Conservation (phyloP, 192 early-diverging fungal species). For the Backusella tuberculispora region DNA sequence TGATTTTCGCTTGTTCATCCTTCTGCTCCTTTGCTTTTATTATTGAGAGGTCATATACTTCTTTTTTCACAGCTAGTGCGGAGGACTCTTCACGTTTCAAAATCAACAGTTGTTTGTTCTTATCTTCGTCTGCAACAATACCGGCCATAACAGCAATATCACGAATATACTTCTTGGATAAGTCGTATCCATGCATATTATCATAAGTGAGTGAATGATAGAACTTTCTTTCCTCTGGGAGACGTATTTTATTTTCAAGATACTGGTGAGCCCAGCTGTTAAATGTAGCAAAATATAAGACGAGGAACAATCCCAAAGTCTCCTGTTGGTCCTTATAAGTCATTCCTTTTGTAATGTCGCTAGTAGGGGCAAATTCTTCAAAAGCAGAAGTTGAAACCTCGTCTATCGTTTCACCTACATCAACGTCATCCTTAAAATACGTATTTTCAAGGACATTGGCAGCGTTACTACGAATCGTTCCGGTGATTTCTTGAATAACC, state of each 20-base stretch:
- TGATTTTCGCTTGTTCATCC: background rate
- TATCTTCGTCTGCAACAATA: background rate
- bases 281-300: background rate
- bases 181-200: background rate
- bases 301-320: background rate
- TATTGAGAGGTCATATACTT: background rate
- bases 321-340: background rate
- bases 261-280: background rate
- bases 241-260: background rate
- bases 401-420: background rate
- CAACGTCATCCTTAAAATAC: background rate
- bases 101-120: background rate
- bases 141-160: background rate
- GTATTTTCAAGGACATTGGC: background rate
- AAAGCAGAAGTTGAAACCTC: background rate
- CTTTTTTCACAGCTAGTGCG: background rate
- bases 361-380: background rate
- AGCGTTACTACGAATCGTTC: background rate
- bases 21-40: background rate
- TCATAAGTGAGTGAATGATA: background rate
- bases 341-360: background rate
- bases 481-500: background rate
- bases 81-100: constrained; percentile 1
- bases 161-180: background rate
- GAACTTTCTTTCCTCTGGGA: background rate